Conservation (phyloP, 179 eudicot species). For the Silene coronaria region DNA sequence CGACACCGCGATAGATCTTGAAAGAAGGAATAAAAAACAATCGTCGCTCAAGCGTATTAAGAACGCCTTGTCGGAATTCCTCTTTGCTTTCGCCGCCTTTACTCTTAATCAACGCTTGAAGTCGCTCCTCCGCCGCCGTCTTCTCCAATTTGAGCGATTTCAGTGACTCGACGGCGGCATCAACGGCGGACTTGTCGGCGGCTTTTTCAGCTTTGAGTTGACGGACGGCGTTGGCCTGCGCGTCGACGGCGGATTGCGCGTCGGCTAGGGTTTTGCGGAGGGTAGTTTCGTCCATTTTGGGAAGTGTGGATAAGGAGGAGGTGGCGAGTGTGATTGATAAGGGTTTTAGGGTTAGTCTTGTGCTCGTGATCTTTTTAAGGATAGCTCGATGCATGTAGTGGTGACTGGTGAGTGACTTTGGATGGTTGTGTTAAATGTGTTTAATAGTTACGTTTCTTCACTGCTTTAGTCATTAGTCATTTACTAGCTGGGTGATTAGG, state of each 20-base stretch:
- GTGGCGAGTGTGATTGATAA: conserved; percentile 1
- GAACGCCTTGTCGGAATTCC: neutral
- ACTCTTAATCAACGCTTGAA: conserved; percentile 22
- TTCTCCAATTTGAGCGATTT: conserved; percentile 43
- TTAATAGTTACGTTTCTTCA: too few species aligned
- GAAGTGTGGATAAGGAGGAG: neutral
- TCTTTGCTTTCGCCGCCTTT: neutral
- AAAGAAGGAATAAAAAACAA: conserved; percentile 38
- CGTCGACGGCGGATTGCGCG: conserved; percentile 38
- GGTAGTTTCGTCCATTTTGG: conserved; percentile 25
- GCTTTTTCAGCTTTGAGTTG: conserved; percentile 37
- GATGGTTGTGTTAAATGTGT: too few species aligned
- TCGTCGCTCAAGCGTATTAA: neutral
- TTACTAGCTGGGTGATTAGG: too few species aligned
- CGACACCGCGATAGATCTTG: conserved; percentile 87
- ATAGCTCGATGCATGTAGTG: conserved; percentile 15
- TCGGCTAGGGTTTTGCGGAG: conserved; percentile 43
- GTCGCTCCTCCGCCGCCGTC: conserved; percentile 33
- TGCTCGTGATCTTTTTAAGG: conserved; percentile 11
- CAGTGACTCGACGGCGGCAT: conserved; percentile 41
- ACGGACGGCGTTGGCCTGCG: conserved; percentile 39
- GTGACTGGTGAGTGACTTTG: too few species aligned
- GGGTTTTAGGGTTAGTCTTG: conserved; percentile 13
- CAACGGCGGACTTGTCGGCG: conserved; percentile 33
- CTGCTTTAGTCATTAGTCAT: too few species aligned